Evolutionary conservation across 306 rosid genomes (phyloP), one percentile per base, ranked within the genome.

Genomic region (Lotus japonicus): DNA sequence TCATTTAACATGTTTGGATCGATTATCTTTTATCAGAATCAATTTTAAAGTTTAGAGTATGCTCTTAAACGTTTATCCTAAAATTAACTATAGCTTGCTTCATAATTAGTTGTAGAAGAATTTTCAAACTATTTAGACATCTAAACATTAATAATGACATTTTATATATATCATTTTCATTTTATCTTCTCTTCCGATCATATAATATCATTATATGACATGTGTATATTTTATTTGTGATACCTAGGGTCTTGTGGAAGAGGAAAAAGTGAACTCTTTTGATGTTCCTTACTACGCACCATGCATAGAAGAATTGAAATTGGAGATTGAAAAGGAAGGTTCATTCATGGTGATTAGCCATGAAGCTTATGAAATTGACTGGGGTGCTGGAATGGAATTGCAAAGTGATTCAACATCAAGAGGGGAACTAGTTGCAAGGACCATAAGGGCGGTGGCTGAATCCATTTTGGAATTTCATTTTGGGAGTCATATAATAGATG

Each of bases 271-370:
- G 1, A 91, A 92, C 38, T 77, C 79, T 2, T 89, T 92, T 55
- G 77, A 89, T n/a, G 88, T 87, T 1, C 97, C 95, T 0, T 88
- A 86, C 66, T 92, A 88, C 46, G 91, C 96, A 0, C 91, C 96
- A 2, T 81, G 91, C 64, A 43, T 79, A 6, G 87, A 79, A 36
- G 90, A 92, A 66, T 0, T 92, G 70, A 68, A 62, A 19, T 2
- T 5, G 13, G 95, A 41, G 82, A 9, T 82, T 26, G 48, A 82
- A 42, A 82, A 82, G 14, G 91, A 92, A 61, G 91, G 91, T 1
- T 92, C 97, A 1, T 92, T 89, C 73, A 7, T 38, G 7, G 12
- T 88, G 62, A 79, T 87, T 16, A 31, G 23, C 0, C 28, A 69
- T 1, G 85, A 83, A 53, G 77, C 68, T 9, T 78, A 75, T 26